These are phyloP conservation scores for Populus tomentosa DNA, from an alignment of 441 rosid species.

Conservation along the genomic window DNA sequence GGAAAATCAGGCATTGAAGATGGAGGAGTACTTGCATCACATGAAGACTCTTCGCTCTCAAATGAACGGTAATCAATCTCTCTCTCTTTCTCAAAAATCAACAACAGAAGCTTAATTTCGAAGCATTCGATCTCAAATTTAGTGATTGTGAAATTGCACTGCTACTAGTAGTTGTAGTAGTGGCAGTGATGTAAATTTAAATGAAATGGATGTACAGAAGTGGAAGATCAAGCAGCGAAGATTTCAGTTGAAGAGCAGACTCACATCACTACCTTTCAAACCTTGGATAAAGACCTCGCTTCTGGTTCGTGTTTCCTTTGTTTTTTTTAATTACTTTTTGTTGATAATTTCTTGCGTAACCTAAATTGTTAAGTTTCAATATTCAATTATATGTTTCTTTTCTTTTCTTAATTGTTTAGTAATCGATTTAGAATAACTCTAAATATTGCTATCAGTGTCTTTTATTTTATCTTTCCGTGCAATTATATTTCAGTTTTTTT, in stretches of 20 bases:
- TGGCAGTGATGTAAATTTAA: neutral
- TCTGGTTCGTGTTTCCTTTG: conserved; percentile 27
- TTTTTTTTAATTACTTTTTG: neutral
- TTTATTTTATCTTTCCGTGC: too few species aligned
- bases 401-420: too few species aligned
- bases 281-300: conserved; percentile 50
- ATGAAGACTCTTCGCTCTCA: conserved; percentile 66
- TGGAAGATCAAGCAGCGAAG: conserved; percentile 74
- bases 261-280: conserved; percentile 50
- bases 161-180: neutral
- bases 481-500: too few species aligned
- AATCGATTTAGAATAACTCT: too few species aligned
- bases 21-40: conserved; percentile 75
- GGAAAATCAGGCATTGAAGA: conserved; percentile 24
- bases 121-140: neutral
- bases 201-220: conserved; percentile 37
- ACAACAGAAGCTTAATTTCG: neutral
- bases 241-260: conserved; percentile 64
- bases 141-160: too few species aligned
- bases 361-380: neutral
- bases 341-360: neutral
- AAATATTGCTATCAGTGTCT: too few species aligned
- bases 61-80: conserved; percentile 48
- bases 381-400: too few species aligned
- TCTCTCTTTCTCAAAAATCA: neutral